Conservation (phyloP, 257 asterid species). For the Nicotiana sylvestris region DNA sequence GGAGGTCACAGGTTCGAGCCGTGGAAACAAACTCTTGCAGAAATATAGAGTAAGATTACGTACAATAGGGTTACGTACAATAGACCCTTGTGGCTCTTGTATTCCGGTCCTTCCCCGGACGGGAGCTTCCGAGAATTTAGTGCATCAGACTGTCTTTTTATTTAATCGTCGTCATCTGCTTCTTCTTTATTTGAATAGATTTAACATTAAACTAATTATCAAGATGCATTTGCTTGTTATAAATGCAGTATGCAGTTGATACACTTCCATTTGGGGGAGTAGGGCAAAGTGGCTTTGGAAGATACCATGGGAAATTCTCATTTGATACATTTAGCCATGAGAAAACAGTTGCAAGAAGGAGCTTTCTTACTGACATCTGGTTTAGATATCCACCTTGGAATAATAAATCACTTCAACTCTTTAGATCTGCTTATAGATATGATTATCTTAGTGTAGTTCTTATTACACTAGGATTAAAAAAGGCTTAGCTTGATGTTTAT, state of each 20-base stretch:
- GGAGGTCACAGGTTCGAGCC: too few relatives aligned
- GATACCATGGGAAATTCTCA: conserved; percentile 78
- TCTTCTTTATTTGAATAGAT: not conserved
- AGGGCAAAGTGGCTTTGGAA: conserved; percentile 72
- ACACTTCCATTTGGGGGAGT: conserved; percentile 79
- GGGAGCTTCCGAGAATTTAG: too few relatives aligned
- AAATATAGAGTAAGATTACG: too few relatives aligned
- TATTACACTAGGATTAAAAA: conserved; percentile 51
- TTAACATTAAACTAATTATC: not conserved
- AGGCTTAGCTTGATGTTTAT: conserved; percentile 25
- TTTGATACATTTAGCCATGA: conserved; percentile 69
- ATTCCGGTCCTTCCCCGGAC: too few relatives aligned
- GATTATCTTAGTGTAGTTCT: conserved; percentile 59
- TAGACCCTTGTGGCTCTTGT: too few relatives aligned
- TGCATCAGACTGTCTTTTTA: too few relatives aligned
- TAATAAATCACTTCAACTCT: conserved; percentile 39
- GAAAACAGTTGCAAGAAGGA: conserved; percentile 39
- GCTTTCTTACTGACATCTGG: conserved; percentile 58
- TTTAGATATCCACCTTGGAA: conserved; percentile 94
- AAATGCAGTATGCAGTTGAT: conserved; percentile 61
- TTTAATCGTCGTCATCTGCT: too few relatives aligned
- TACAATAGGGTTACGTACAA: too few relatives aligned
- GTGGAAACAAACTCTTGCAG: too few relatives aligned
- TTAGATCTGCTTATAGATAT: conserved; percentile 42
- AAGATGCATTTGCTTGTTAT: not conserved